Evolutionary conservation across 2,329 filamentous ascomycete genomes (phyloP).

Genomic region (Aphanoascus verrucosus): DNA sequence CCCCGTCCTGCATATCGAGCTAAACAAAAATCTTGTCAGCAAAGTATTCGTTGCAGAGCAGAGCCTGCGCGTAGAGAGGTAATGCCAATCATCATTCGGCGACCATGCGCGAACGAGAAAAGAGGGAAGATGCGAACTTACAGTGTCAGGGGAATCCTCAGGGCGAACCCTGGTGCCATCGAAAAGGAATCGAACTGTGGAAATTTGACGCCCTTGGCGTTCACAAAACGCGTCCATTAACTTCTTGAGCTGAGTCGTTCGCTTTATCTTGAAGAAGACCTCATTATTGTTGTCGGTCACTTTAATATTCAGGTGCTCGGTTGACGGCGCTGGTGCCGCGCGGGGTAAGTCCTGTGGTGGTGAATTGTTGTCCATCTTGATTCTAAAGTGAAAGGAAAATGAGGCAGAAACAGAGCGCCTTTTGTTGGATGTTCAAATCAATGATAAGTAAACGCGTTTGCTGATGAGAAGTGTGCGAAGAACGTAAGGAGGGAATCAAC

Average conservation of each 20-base stretch:
- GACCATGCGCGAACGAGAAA: neutral
- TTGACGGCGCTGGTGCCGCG: too few species aligned
- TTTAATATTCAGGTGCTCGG: conserved; percentile 96
- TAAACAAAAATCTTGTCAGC: conserved; percentile 31
- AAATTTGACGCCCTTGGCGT: conserved; percentile 75
- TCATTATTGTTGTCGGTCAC: conserved; percentile 99
- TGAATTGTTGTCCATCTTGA: conserved; percentile 17
- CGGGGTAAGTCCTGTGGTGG: conserved; percentile 16
- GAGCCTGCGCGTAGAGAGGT: neutral
- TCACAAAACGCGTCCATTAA: conserved; percentile 98
- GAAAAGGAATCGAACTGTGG: conserved; percentile 85
- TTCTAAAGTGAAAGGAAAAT: neutral
- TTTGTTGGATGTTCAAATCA: neutral
- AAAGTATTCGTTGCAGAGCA: neutral
- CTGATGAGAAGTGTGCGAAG: neutral
- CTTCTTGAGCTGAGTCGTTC: conserved; percentile 89
- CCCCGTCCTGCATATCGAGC: conserved; percentile 95
- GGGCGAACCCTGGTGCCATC: conserved; percentile 88
- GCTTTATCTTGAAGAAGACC: conserved; percentile 99
- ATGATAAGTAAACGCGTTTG: neutral
- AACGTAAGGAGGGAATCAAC: neutral
- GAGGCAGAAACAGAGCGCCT: neutral
- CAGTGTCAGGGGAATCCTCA: conserved; percentile 79
- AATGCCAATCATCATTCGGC: neutral
- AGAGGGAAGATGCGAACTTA: conserved; percentile 43